Conservation (phyloP, 192 early-diverging fungal species). For the Dispira simplex region DNA sequence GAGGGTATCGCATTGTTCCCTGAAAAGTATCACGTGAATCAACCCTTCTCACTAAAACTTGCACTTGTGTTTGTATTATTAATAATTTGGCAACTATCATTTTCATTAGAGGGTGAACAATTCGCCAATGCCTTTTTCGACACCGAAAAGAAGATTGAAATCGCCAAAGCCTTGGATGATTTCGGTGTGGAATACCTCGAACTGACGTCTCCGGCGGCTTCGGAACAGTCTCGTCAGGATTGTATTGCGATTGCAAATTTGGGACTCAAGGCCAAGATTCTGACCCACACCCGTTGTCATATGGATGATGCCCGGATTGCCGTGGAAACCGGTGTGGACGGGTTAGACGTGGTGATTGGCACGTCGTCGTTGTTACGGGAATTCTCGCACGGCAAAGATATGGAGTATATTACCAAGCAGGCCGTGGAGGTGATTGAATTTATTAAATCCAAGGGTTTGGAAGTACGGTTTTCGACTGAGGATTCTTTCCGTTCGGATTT, state of each 20-base stretch:
- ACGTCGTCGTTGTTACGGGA: slow-evolving; percentile 91
- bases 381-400: slow-evolving; percentile 99
- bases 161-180: slow-evolving; percentile 95
- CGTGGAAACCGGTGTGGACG: slow-evolving; percentile 93
- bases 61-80: slow-evolving; percentile 6
- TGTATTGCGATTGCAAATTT: slow-evolving; percentile 81
- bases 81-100: neutral
- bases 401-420: slow-evolving; percentile 91
- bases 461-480: slow-evolving; percentile 96
- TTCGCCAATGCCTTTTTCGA: slow-evolving; percentile 99
- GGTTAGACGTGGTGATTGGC: slow-evolving; percentile 95
- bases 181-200: slow-evolving; percentile 99
- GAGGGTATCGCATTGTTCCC: neutral
- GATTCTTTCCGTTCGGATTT: slow-evolving; percentile 96
- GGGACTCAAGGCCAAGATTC: slow-evolving; percentile 94
- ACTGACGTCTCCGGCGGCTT: slow-evolving; percentile 90
- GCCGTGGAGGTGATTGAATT: slow-evolving; percentile 94
- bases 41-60: neutral
- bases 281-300: slow-evolving; percentile 93
- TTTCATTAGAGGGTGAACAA: slow-evolving; percentile 81
- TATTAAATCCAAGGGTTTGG: slow-evolving; percentile 89
- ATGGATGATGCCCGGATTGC: slow-evolving; percentile 97
- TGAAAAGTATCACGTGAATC: neutral
- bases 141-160: slow-evolving; percentile 94
- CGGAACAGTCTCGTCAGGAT: slow-evolving; percentile 88